Conservation (phyloP, 495 filamentous ascomycete genomes). For the Aspergillus haitiensis region DNA sequence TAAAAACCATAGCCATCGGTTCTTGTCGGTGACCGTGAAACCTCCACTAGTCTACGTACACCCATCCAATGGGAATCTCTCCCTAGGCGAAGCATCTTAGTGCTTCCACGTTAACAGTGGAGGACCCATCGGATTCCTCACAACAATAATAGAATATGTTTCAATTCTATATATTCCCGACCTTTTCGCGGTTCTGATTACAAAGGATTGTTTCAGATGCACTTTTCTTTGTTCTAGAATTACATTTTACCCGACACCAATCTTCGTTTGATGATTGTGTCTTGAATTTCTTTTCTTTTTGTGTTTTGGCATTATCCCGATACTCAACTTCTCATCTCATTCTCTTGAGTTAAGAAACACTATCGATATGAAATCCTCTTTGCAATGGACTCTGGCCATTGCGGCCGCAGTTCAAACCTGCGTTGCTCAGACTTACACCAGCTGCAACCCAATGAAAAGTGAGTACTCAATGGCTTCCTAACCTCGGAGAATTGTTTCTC, state of each 20-base stretch:
- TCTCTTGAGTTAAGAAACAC: background rate
- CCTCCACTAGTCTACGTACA: background rate
- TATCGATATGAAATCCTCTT: constrained; percentile 3
- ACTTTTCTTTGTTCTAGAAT: background rate
- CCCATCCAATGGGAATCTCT: background rate
- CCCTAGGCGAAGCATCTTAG: background rate
- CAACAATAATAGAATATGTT: background rate
- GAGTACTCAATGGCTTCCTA: background rate
- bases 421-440: constrained; percentile 42
- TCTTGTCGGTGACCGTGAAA: background rate
- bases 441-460: constrained; percentile 43
- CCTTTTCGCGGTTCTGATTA: background rate
- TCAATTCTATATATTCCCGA: background rate
- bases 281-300: background rate
- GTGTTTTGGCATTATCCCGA: background rate
- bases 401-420: constrained; percentile 10
- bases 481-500: background rate
- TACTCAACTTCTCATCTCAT: background rate
- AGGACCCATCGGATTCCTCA: background rate
- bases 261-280: background rate
- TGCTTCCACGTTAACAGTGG: background rate
- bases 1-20: background rate
- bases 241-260: background rate
- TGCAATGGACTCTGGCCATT: constrained; percentile 9
- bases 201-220: background rate